Conservation (phyloP, 73 alveolate species). For the Paramecium octaurelia region DNA sequence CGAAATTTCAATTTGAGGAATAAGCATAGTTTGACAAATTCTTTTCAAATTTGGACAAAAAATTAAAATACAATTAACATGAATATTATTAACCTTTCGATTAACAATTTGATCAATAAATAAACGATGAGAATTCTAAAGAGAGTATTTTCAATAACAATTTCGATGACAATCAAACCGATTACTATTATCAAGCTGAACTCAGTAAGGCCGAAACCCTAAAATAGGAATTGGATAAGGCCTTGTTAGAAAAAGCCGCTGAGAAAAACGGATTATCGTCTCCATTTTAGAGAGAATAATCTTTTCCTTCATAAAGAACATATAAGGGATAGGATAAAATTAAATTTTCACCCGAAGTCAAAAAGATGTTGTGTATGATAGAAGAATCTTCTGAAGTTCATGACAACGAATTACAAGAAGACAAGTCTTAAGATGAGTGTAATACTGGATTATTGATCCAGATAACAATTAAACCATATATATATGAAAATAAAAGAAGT, state of each 20-base stretch:
- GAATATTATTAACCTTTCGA: not conserved
- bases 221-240: not conserved
- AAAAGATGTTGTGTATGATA: not conserved
- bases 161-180: not conserved
- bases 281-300: not conserved
- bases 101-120: not conserved
- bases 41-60: not conserved
- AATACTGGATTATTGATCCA: not conserved
- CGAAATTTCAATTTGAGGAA: not conserved
- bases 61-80: not conserved
- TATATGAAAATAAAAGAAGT: not conserved
- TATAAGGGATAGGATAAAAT: not conserved
- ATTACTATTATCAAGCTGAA: not conserved
- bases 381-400: not conserved
- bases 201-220: not conserved
- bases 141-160: not conserved
- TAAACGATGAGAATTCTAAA: not conserved
- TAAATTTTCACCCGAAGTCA: not conserved
- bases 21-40: not conserved
- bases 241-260: not conserved
- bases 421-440: not conserved
- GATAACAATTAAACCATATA: constrained; percentile 1
- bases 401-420: not conserved
- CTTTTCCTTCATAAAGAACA: not conserved
- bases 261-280: not conserved